phyloP scores from a whole-genome alignment of 1,284 basidiomycete species.

The Polyporus tsugae region DNA sequence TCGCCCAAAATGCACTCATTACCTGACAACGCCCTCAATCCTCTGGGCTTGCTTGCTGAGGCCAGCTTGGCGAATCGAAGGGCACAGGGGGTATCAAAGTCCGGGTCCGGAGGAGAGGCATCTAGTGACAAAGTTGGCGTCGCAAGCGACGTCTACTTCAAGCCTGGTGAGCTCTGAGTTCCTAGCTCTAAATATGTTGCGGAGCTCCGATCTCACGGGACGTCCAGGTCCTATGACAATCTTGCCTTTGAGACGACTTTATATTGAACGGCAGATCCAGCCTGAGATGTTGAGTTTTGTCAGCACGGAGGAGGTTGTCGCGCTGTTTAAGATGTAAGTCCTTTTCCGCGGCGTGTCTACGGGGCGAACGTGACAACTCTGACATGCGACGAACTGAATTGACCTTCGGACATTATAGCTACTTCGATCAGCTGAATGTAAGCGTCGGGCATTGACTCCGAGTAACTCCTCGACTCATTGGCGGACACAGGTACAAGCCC shows the following conservation, averaged over 20 bases:
- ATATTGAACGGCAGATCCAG: conserved; percentile 89
- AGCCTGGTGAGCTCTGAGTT: conserved; percentile 70
- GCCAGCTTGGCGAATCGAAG: conserved; percentile 89
- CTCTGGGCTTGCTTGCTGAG: conserved; percentile 90
- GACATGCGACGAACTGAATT: conserved; percentile 22
- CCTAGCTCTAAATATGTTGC: conserved; percentile 23
- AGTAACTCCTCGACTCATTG: conserved; percentile 27
- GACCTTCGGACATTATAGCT: conserved; percentile 52
- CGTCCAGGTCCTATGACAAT: conserved; percentile 84
- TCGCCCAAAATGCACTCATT: conserved; percentile 87
- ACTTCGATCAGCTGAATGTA: conserved; percentile 81
- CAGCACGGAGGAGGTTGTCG: conserved; percentile 84
- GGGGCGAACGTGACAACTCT: conserved; percentile 12
- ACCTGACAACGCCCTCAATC: conserved; percentile 91
- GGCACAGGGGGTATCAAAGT: conserved; percentile 47
- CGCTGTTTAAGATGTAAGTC: conserved; percentile 88
- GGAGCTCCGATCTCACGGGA: conserved; percentile 25
- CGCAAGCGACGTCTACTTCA: conserved; percentile 93
- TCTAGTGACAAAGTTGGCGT: conserved; percentile 67
- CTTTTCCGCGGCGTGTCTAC: conserved; percentile 8
- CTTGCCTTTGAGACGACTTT: conserved; percentile 83
- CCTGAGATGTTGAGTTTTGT: conserved; percentile 92
- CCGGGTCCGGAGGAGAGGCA: conserved; percentile 28
- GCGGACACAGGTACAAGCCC: conserved; percentile 66
- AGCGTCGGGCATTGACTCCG: conserved; percentile 38